Evolutionary conservation across 1,284 basidiomycete species (phyloP).

Genomic region (Malassezia arunalokei): DNA sequence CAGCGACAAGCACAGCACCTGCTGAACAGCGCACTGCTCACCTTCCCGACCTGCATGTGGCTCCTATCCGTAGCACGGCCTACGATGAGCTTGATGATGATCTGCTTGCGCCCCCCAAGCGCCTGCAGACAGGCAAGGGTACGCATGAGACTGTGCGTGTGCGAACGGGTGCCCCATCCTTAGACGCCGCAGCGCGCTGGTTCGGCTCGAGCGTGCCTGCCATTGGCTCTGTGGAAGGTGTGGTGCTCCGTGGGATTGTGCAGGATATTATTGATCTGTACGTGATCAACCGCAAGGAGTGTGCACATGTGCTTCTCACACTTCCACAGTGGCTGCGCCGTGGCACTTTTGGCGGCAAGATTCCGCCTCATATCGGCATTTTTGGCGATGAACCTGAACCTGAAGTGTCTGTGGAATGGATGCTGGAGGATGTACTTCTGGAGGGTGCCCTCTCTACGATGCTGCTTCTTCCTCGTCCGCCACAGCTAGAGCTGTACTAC

Average conservation of each 20-base stretch:
- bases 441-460: constrained; percentile 63
- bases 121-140: constrained; percentile 29
- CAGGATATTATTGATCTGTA: constrained; percentile 80
- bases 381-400: constrained; percentile 23
- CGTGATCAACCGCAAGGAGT: constrained; percentile 92
- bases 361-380: constrained; percentile 24
- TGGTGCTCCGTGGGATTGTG: constrained; percentile 64
- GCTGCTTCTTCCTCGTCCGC: constrained; percentile 64
- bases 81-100: neutral
- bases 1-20: constrained; percentile 16
- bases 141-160: constrained; percentile 28
- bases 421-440: constrained; percentile 37
- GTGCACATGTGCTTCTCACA: constrained; percentile 71
- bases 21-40: constrained; percentile 17
- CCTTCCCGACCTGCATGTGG: constrained; percentile 49
- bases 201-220: constrained; percentile 54
- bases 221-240: constrained; percentile 61
- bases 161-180: constrained; percentile 24
- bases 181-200: constrained; percentile 28
- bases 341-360: constrained; percentile 55
- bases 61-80: constrained; percentile 18
- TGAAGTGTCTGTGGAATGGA: constrained; percentile 20
- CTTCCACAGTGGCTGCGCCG: constrained; percentile 71
- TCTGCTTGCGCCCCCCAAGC: neutral
- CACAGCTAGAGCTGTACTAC: constrained; percentile 68